Evolutionary conservation across 2,329 filamentous ascomycete genomes (phyloP).

Genomic region (Aspergillus pseudoglaucus): DNA sequence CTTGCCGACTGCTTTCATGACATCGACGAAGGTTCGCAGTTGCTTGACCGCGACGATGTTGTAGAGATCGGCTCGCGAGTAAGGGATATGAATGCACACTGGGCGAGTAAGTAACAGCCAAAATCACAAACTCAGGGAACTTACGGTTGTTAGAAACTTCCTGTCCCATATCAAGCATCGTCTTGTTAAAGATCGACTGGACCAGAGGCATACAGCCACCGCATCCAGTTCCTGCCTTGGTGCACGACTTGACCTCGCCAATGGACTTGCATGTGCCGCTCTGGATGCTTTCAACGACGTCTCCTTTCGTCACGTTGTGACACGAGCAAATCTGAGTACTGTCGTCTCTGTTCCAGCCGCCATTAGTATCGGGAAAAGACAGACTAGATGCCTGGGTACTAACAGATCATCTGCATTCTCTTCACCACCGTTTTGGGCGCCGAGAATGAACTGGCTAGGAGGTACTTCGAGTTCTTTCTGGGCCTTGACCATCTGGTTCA

Average conservation of each 20-base stretch:
- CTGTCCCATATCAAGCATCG: slow-evolving; percentile 77
- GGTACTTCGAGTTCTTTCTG: slow-evolving; percentile 72
- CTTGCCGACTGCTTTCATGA: slow-evolving; percentile 73
- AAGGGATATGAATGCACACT: slow-evolving; percentile 75
- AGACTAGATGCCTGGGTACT: slow-evolving; percentile 15
- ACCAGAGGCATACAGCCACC: slow-evolving; percentile 86
- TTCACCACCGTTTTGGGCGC: slow-evolving; percentile 65
- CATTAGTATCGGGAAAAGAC: neutral
- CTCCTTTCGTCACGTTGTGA: slow-evolving; percentile 84
- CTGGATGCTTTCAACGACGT: slow-evolving; percentile 66
- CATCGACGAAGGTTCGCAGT: slow-evolving; percentile 62
- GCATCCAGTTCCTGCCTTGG: slow-evolving; percentile 85
- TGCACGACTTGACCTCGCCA: slow-evolving; percentile 78
- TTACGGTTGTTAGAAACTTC: slow-evolving; percentile 71
- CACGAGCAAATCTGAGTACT: slow-evolving; percentile 89
- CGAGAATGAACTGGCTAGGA: slow-evolving; percentile 76
- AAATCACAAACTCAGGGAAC: slow-evolving; percentile 6
- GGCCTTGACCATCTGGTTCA: slow-evolving; percentile 79
- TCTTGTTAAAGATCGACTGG: slow-evolving; percentile 82
- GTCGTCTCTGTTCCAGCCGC: slow-evolving; percentile 47
- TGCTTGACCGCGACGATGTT: slow-evolving; percentile 80
- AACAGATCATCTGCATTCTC: slow-evolving; percentile 67
- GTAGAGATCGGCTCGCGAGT: slow-evolving; percentile 82
- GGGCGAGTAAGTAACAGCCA: slow-evolving; percentile 5
- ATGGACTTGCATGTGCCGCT: slow-evolving; percentile 75